A percentile compares a stretch with the other conserved stretches of the same genome.
phyloP scores from a whole-genome alignment of 2,329 filamentous ascomycete species.

The Helotiales sp. region DNA sequence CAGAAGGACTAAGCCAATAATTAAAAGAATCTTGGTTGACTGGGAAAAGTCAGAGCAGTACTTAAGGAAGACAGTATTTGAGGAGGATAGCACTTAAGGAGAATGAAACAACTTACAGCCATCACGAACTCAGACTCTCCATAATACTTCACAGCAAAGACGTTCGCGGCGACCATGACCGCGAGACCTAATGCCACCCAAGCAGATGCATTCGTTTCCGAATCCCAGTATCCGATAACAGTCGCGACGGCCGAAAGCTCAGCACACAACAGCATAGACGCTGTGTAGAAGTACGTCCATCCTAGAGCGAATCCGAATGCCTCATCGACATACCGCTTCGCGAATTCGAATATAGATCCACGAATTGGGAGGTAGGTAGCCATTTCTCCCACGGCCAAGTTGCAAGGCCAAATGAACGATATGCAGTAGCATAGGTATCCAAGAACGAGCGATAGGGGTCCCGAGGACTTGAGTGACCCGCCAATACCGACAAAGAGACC shows the following conservation, averaged over 20 bases:
- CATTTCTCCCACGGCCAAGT: constrained; percentile 47
- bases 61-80: too few relatives aligned
- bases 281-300: constrained; percentile 37
- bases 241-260: constrained; percentile 65
- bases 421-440: constrained; percentile 35
- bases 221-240: constrained; percentile 60
- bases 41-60: too few relatives aligned
- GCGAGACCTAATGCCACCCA: constrained; percentile 40
- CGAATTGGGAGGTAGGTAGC: constrained; percentile 48
- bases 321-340: constrained; percentile 50
- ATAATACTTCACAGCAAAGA: constrained; percentile 41
- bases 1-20: constrained; percentile 56
- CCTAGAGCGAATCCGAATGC: constrained; percentile 48
- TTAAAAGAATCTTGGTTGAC: constrained; percentile 59
- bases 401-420: constrained; percentile 39
- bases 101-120: too few relatives aligned
- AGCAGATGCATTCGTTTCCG: constrained; percentile 42
- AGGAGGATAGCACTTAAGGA: too few relatives aligned
- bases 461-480: constrained; percentile 48
- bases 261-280: constrained; percentile 49
- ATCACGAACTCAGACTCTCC: constrained; percentile 65
- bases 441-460: constrained; percentile 48
- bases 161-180: constrained; percentile 26
- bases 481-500: constrained; percentile 50
- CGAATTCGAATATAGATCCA: constrained; percentile 49